A percentile compares a stretch with the other conserved stretches of the same genome.
Conservation (phyloP, 352 stramenopile species). For the Pythium chondricola region DNA sequence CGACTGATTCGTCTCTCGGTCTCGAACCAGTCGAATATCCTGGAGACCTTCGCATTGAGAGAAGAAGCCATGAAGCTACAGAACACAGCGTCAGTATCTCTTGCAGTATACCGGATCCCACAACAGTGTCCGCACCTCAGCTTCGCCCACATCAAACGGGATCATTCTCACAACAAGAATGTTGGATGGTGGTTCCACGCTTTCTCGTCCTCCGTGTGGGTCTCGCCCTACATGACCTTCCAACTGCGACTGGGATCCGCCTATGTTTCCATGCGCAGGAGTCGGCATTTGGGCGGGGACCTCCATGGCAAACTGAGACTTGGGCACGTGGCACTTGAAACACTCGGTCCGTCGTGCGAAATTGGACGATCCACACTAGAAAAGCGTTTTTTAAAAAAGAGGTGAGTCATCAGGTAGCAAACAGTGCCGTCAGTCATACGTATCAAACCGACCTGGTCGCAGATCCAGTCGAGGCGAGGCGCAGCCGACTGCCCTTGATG, state of each 20-base stretch:
- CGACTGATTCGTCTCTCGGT: conserved; percentile 55
- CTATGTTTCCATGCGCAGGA: no score
- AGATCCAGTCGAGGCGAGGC: conserved; percentile 63
- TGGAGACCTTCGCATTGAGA: conserved; percentile 52
- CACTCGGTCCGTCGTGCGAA: conserved; percentile 56
- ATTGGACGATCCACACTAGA: conserved; percentile 67
- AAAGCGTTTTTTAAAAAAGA: neutral
- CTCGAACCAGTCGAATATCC: conserved; percentile 69
- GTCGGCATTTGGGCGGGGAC: neutral
- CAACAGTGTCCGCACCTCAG: conserved; percentile 36
- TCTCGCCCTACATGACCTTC: neutral
- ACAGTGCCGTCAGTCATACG: no score
- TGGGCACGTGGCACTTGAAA: conserved; percentile 57
- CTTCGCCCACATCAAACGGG: conserved; percentile 66
- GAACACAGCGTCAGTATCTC: neutral
- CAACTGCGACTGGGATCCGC: neutral
- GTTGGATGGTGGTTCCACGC: conserved; percentile 31
- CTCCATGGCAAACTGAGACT: conserved; percentile 21
- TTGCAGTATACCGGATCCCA: neutral
- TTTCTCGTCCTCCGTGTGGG: conserved; percentile 5
- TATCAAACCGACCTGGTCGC: conserved; percentile 57
- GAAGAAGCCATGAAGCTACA: conserved; percentile 72
- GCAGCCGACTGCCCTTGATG: neutral
- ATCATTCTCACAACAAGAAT: conserved; percentile 70
- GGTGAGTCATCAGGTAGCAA: no score